Base-by-base conservation (phyloP, 176 grass and related monocot species). In the Triticum timopheevii region DNA sequence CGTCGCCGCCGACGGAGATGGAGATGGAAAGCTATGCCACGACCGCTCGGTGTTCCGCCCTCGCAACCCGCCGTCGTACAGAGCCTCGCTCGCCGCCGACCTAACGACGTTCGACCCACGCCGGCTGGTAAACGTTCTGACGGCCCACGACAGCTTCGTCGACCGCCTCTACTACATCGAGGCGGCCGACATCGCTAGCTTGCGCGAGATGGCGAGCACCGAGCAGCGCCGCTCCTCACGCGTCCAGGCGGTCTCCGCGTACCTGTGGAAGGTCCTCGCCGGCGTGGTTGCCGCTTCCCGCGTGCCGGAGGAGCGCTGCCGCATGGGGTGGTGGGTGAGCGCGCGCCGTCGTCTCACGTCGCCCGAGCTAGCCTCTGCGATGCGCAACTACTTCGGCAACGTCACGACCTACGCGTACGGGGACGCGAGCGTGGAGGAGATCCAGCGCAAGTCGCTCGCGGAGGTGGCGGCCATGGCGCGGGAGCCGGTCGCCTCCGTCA, bases 91-190 rank as follows among this genome's bases (percentile, higher is more conserved):
- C 44, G 10, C 28, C 84, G 7, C 87, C 76, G 24, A 16, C 47
- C 1, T 90, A 87, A 78, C 69, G 23, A 36, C 71, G 13, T 8
- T 72, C 49, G 47, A 58, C 11, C 12, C 6, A 6, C 20, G 72
- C 42, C 28, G 2, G 3, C 54, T 84, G 10, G 42, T 87, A 49
- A 93, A 90, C 83, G 81, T 85, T 4, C 81, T 87, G 6, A 73
- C 65, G 24, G 22, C n/a, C 1, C 20, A 28, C 6, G 5, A n/a
- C 8, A 83, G 80, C 78, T 74, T 87, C 31, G 71, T 90, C 28
- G 30, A 24, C 61, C 78, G 86, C 16, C 33, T 80, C 3, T 93
- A 87, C 77, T 66, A 23, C 50, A 4, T 61, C 20, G 56, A 61
- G 7, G 20, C 56, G 19, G 8, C 20, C 56, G 56, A 61, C 56